A percentile compares a stretch with the other conserved stretches of the same genome.
phyloP scores from a whole-genome alignment of 2,329 filamentous ascomycete genomes.

The Penicillium rolfsii region DNA sequence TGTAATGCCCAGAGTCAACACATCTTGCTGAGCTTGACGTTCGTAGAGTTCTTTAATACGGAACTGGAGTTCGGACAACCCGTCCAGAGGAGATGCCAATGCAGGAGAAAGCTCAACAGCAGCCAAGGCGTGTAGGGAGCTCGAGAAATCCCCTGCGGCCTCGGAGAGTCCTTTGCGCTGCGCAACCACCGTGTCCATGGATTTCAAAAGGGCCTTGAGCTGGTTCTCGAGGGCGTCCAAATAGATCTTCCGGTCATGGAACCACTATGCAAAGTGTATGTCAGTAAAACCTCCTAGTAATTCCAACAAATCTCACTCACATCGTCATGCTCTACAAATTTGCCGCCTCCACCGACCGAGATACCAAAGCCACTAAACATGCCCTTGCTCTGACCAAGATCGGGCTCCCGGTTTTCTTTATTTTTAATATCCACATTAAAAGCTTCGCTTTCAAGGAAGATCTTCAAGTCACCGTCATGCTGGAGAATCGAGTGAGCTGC shows the following conservation, averaged over 20 bases:
- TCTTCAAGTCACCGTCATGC: conserved; percentile 89
- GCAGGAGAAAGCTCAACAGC: conserved; percentile 89
- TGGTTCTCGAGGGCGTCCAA: conserved; percentile 92
- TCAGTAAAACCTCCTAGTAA: conserved; percentile 26
- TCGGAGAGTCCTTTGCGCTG: conserved; percentile 94
- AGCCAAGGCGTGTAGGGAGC: conserved; percentile 87
- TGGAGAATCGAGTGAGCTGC: conserved; percentile 87
- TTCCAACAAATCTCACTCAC: conserved; percentile 54
- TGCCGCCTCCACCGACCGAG: conserved; percentile 72
- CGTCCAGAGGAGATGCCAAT: conserved; percentile 85
- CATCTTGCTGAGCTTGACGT: conserved; percentile 93
- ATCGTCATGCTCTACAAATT: conserved; percentile 98
- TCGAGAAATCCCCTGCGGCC: conserved; percentile 89
- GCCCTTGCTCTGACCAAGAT: conserved; percentile 87
- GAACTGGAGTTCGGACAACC: conserved; percentile 88
- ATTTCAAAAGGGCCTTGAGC: conserved; percentile 85
- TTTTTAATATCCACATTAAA: conserved; percentile 98
- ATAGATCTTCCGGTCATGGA: conserved; percentile 94
- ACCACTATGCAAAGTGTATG: conserved; percentile 67
- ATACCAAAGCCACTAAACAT: conserved; percentile 85
- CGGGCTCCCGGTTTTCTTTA: conserved; percentile 87
- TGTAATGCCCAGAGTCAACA: conserved; percentile 93
- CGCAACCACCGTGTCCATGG: conserved; percentile 87
- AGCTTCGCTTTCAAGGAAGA: conserved; percentile 93
- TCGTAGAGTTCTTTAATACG: conserved; percentile 95